Evolutionary conservation across 495 filamentous ascomycete species (phyloP), one percentile per base, ranked within the genome.

Genomic region (Lentithecium fluviatile): DNA sequence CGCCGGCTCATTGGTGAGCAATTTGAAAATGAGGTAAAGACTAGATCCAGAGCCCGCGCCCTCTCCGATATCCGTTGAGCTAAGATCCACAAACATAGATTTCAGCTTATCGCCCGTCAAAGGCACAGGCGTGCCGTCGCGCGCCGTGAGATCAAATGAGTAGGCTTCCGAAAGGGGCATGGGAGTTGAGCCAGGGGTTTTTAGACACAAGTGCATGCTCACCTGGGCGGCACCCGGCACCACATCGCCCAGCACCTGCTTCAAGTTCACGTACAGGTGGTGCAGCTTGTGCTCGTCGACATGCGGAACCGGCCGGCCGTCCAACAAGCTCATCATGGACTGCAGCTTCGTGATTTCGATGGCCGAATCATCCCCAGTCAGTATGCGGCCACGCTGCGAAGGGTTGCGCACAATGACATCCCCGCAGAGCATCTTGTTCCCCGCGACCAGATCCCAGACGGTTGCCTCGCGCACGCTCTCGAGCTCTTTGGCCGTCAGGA

Each of bases 341-440:
- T 99, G 94, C 47, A 97, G 79, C 67, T 84, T 89, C 20, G 91
- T 91, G 62, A 97, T 82, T 58, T 96, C 91, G 34, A 97, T 85
- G 37, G 90, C 89, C 0, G 93, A 96, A 72, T 99, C 94, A 40
- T 96, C 89, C 1, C 88, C 89, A 0, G 91, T 96, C 47, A 99
- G 74, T 34, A 97, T 82, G 23, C 91, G 82, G 29, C 94, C 94
- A n/a, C 85, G 78, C 64, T 89, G 83, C 10, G 80, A 80, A 0
- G 93, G 90, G 74, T 94, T 91, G 20, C 94, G 83, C 43, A 99
- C 94, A 71, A 99, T 95, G 20, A 97, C 85, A 64, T 97, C 92
- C 23, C 88, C 87, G 38, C 83, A 87, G 36, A 97, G 86, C 69
- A 96, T 81, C 73, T 96, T 97, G 73, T 97, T 99, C 25, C 91